Evolutionary conservation across 306 rosid species (phyloP), one percentile per base, ranked within the genome.

Genomic region (Castanea crenata): DNA sequence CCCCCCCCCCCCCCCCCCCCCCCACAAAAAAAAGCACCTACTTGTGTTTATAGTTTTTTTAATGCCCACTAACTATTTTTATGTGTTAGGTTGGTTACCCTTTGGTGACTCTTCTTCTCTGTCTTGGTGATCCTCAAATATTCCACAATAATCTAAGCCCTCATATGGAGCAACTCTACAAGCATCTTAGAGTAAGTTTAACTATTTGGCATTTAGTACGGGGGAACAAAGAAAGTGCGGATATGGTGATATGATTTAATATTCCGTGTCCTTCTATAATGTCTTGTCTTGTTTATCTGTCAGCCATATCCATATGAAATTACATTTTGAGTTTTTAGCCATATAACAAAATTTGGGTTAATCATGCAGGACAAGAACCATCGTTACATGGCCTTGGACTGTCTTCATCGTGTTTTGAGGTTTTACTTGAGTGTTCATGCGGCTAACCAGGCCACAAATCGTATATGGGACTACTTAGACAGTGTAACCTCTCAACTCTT

Each of bases 131-230:
- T 86, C 97, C 97, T 82, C 91, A 86, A 85, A 87, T 90, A 88
- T 96, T 96, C 75, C 89, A 90, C 80, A 85, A 34, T 83, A 89
- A 88, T 89, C 88, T 96, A 77, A 90, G 96, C 80, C 81, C 97
- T 86, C 99, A 96, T 86, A 96, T 91, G 99, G 99, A 96, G 83
- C 97, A 93, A 81, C 99, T 96, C 63, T 96, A 96, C 91, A 96
- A 90, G 87, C 93, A 84, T 87, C 99, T 96, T 78, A 90, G 89
- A 84, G 99, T 93, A 90, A 81, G 96, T 87, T 80, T 64, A 52
- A 54, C 21, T 18, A 73, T 16, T 64, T 13, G 13, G 16, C 27
- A 56, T 16, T 59, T 64, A 69, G 38, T 21, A 32, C n/a, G 11
- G 79, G 61, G 16, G 6, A 35, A 7, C 21, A 69, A 70, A 21